Evolutionary conservation across 176 grass and related monocot species (phyloP).

Genomic region (Hordeum vulgare): MorexV3_pseudomolecules_assembly NC_058524.1:616021584-616022083

Average conservation of each 20-base stretch:
- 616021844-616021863: neutral
- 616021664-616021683: too few species aligned
- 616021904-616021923: neutral
- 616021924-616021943: neutral
- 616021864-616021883: neutral
- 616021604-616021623: neutral
- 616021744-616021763: too few species aligned
- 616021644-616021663: too few species aligned
- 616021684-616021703: too few species aligned
- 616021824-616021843: neutral
- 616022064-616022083: neutral
- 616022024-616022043: neutral
- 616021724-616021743: too few species aligned
- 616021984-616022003: neutral
- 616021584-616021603: neutral
- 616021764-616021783: too few species aligned
- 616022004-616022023: neutral
- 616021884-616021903: neutral
- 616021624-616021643: too few species aligned
- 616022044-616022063: neutral
- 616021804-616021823: neutral
- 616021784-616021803: too few species aligned
- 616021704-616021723: too few species aligned
- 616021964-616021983: neutral
- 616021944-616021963: neutral